A percentile compares a stretch with the other conserved stretches of the same genome.
These are phyloP conservation scores for Dendrobium chrysotoxum DNA, from an alignment of 106 monocot species.

Conservation along the genomic window DNA sequence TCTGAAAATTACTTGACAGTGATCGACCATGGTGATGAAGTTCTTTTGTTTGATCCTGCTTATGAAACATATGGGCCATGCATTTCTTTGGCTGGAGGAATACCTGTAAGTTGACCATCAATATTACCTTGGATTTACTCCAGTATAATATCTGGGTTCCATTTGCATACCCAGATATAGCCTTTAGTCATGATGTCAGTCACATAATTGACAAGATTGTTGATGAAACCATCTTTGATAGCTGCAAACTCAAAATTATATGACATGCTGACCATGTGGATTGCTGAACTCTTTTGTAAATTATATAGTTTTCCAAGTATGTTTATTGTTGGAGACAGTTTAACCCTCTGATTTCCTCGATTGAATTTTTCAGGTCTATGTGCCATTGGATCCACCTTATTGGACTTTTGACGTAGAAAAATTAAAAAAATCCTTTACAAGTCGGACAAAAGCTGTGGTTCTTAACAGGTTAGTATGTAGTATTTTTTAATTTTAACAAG, in stretches of 20 bases:
- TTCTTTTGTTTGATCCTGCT: constrained; percentile 84
- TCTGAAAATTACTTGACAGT: constrained; percentile 32
- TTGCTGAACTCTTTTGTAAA: too few species aligned
- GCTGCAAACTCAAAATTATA: too few species aligned
- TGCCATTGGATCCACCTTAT: constrained; percentile 64
- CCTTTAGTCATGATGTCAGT: too few species aligned
- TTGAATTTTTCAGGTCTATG: constrained; percentile 61
- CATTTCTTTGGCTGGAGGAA: constrained; percentile 67
- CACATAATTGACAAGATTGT: too few species aligned
- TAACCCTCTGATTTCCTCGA: background rate
- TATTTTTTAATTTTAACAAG: background rate
- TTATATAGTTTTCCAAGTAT: too few species aligned
- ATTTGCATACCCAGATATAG: background rate
- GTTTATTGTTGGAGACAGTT: background rate
- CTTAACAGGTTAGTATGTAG: constrained; percentile 72
- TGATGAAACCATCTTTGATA: too few species aligned
- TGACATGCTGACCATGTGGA: too few species aligned
- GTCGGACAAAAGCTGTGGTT: constrained; percentile 76
- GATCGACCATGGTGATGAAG: constrained; percentile 75
- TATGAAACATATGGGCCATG: constrained; percentile 85
- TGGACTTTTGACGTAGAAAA: constrained; percentile 69
- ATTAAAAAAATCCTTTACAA: constrained; percentile 59
- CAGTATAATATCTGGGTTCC: background rate
- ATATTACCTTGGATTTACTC: background rate
- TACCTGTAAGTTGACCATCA: constrained; percentile 51